Evolutionary conservation across 805 yeast genomes (phyloP).

Genomic region (Pichia paraexigua): DNA sequence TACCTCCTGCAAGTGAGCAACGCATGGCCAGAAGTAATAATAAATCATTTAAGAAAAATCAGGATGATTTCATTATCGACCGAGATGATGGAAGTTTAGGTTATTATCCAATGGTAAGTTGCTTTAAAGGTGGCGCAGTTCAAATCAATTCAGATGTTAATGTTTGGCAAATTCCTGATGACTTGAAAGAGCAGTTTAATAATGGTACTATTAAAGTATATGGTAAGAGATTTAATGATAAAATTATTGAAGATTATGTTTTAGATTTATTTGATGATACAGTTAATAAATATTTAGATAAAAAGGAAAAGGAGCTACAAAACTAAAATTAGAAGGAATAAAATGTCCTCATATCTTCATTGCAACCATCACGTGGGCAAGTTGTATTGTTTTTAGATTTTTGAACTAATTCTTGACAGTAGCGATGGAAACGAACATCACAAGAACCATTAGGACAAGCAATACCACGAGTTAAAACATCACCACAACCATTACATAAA

Average conservation of each 20-base stretch:
- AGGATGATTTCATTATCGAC: conserved; percentile 19
- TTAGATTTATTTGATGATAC: conserved; percentile 85
- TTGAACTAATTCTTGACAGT: conserved; percentile 37
- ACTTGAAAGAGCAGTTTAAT: conserved; percentile 21
- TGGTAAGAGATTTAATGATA: conserved; percentile 54
- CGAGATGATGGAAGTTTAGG: conserved; percentile 82
- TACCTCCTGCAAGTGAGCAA: conserved; percentile 68
- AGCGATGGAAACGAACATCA: conserved; percentile 37
- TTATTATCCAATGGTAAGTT: conserved; percentile 85
- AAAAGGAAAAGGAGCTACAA: conserved; percentile 10
- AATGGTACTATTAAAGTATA: conserved; percentile 39
- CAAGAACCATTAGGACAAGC: conserved; percentile 32
- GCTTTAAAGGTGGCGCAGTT: conserved; percentile 72
- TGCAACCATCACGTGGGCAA: conserved; percentile 30
- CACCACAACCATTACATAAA: conserved; percentile 43
- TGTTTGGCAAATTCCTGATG: conserved; percentile 39
- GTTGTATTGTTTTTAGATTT: conserved; percentile 23
- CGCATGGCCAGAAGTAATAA: conserved; percentile 15
- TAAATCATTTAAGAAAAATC: background rate
- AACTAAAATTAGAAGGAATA: conserved; percentile 9
- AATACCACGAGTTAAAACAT: conserved; percentile 46
- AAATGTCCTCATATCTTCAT: conserved; percentile 12
- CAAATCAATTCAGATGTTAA: conserved; percentile 62
- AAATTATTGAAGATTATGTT: conserved; percentile 69
- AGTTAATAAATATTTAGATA: conserved; percentile 50